phyloP scores from a whole-genome alignment of 2,329 filamentous ascomycete genomes.

The Tolypocladium pustulatum region DNA sequence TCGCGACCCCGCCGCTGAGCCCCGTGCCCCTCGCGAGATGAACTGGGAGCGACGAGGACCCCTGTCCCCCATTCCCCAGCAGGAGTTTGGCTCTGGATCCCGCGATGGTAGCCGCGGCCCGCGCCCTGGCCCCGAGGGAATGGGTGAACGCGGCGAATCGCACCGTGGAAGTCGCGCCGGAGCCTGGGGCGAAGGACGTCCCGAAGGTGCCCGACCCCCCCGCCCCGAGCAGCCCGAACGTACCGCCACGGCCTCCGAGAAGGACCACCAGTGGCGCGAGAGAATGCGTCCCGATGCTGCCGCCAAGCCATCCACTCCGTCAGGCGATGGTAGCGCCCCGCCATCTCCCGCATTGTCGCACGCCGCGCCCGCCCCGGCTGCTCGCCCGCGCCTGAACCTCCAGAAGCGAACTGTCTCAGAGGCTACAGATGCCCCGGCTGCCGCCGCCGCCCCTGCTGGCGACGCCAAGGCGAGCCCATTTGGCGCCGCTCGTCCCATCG shows the following conservation, averaged over 20 bases:
- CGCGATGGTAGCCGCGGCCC: constrained; percentile 43
- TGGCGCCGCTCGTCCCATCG: constrained; percentile 85
- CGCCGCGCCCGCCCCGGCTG: constrained; percentile 36
- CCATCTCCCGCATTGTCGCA: constrained; percentile 57
- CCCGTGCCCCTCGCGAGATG: constrained; percentile 57
- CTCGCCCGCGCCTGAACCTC: constrained; percentile 77
- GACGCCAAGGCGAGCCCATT: constrained; percentile 88
- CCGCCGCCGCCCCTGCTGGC: constrained; percentile 38
- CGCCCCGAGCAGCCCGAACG: constrained; percentile 62
- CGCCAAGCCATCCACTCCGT: constrained; percentile 47
- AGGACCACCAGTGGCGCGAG: constrained; percentile 86
- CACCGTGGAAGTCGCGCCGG: constrained; percentile 58
- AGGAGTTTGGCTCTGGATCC: constrained; percentile 36
- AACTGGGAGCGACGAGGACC: constrained; percentile 96
- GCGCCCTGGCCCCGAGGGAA: constrained; percentile 33
- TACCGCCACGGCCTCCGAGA: constrained; percentile 75
- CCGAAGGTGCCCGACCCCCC: constrained; percentile 71
- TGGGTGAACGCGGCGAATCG: constrained; percentile 48
- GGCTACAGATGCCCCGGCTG: constrained; percentile 33
- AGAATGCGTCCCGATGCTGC: constrained; percentile 78
- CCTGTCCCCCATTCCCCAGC: constrained; percentile 57
- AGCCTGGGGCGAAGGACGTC: constrained; percentile 63
- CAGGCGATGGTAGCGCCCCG: constrained; percentile 64
- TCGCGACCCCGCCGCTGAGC: constrained; percentile 42
- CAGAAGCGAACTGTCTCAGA: constrained; percentile 87